Evolutionary conservation across 345 rosid genomes (phyloP).

Genomic region (Turritis glabra): DNA sequence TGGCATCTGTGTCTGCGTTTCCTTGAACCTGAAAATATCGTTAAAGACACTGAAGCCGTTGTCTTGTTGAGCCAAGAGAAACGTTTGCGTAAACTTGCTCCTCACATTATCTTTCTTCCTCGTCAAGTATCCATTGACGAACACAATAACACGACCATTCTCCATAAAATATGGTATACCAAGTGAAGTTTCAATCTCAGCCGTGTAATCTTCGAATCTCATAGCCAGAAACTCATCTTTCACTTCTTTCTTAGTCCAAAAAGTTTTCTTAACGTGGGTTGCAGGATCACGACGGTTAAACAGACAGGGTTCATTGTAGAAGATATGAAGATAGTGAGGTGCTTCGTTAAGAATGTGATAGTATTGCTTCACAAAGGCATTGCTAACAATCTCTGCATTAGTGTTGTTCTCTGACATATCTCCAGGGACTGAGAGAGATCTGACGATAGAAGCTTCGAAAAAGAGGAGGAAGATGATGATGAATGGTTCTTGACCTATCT

Average conservation of each 20-base stretch:
- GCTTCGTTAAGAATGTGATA: constrained; percentile 15
- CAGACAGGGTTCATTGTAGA: constrained; percentile 8
- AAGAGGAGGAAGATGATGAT: not conserved
- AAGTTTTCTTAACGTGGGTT: constrained; percentile 8
- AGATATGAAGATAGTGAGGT: constrained; percentile 27
- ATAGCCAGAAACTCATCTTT: constrained; percentile 27
- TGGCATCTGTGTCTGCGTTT: not conserved
- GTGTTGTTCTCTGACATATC: constrained; percentile 2
- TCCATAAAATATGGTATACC: constrained; percentile 19
- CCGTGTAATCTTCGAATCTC: constrained; percentile 14
- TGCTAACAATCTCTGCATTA: not conserved
- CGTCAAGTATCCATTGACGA: constrained; percentile 15
- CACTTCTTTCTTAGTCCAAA: constrained; percentile 19
- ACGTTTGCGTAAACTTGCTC: constrained; percentile 23
- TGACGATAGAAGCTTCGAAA: not conserved
- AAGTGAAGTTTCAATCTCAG: constrained; percentile 20
- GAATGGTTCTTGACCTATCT: constrained; percentile 1
- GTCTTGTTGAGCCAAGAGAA: constrained; percentile 16
- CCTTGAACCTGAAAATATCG: constrained; percentile 23
- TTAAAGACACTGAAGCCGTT: constrained; percentile 4
- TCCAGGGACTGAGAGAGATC: not conserved
- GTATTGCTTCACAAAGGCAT: constrained; percentile 17
- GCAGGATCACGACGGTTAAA: constrained; percentile 26
- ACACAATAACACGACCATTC: constrained; percentile 14
- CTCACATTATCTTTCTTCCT: constrained; percentile 22